These are phyloP conservation scores for Protea cynaroides DNA, from an alignment of 164 flowering plant species.

Conservation along the genomic window DNA sequence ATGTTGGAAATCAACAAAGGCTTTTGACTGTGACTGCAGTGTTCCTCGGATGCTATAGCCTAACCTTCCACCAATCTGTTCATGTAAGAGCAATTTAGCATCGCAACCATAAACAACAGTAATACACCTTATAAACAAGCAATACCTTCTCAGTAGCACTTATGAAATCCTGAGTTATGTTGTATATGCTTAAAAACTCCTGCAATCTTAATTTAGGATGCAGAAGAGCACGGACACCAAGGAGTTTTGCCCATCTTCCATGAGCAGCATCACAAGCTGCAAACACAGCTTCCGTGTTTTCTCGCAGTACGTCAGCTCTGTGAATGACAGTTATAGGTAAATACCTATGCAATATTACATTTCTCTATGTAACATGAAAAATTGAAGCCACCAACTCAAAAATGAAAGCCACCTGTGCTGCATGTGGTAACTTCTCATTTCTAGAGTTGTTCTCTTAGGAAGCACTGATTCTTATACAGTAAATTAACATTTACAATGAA, in stretches of 20 bases:
- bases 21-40: constrained; percentile 92
- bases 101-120: constrained; percentile 8
- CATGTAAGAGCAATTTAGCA: constrained; percentile 17
- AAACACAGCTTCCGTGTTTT: constrained; percentile 98
- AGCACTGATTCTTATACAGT: no score
- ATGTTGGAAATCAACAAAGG: constrained; percentile 91
- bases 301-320: constrained; percentile 95
- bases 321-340: constrained; percentile 5
- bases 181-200: constrained; percentile 80
- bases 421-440: no score
- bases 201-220: constrained; percentile 86
- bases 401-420: no score
- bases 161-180: constrained; percentile 85
- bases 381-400: not conserved
- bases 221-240: constrained; percentile 85
- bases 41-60: constrained; percentile 96
- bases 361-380: not conserved
- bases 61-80: constrained; percentile 97
- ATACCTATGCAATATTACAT: not conserved
- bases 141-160: constrained; percentile 87
- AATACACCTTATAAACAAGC: constrained; percentile 2
- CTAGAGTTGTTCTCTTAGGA: no score
- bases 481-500: no score
- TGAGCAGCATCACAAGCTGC: constrained; percentile 99
- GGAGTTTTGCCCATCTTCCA: constrained; percentile 99